These are phyloP conservation scores for Botrytis deweyae DNA, from an alignment of 2,329 filamentous ascomycete species.

Conservation along the genomic window DNA sequence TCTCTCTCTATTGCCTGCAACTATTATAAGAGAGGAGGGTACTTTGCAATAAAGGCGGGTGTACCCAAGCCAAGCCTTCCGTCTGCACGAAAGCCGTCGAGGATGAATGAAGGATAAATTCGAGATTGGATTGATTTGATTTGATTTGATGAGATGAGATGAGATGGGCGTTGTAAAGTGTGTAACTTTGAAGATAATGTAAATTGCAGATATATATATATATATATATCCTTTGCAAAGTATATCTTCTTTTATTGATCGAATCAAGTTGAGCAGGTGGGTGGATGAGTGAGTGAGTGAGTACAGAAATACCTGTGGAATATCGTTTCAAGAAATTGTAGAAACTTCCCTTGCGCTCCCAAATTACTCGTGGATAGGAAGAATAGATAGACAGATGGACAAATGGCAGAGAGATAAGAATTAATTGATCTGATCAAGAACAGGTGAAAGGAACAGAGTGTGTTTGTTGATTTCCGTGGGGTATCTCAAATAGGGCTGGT, in stretches of 20 bases:
- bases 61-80: constrained; percentile 11
- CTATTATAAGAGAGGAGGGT: background rate
- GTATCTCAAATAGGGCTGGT: constrained; percentile 1
- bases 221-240: background rate
- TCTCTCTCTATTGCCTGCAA: constrained; percentile 2
- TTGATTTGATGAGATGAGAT: background rate
- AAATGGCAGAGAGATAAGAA: background rate
- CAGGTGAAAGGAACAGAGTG: background rate
- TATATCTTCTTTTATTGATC: background rate
- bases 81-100: background rate
- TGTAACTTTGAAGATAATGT: background rate
- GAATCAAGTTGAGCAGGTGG: background rate
- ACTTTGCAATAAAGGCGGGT: constrained; percentile 8
- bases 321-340: background rate
- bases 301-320: background rate
- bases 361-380: background rate
- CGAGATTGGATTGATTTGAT: background rate
- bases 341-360: background rate
- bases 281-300: background rate
- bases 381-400: background rate
- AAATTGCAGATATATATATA: background rate
- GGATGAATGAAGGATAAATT: background rate
- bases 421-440: background rate
- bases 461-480: constrained; percentile 6
- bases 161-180: background rate